A percentile compares a stretch with the other conserved stretches of the same genome.
Evolutionary conservation across 805 yeast species (phyloP).

Genomic region (Ogataea polymorpha): DNA sequence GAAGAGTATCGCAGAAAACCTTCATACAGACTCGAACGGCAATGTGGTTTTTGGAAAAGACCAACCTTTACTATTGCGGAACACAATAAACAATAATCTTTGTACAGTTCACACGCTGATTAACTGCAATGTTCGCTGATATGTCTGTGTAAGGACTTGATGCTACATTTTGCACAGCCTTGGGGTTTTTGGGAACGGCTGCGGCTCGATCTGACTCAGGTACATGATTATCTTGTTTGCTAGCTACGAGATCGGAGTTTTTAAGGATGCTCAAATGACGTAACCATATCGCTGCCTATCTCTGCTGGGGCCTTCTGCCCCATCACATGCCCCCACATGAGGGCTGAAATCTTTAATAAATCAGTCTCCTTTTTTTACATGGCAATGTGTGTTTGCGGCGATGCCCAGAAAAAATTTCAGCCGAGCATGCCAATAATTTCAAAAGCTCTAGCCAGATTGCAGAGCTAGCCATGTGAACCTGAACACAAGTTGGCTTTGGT

Average conservation of each 20-base stretch:
- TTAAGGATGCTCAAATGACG: no score
- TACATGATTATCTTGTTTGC: background rate
- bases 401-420: constrained; percentile 2
- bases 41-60: constrained; percentile 29
- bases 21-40: constrained; percentile 33
- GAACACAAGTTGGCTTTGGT: no score
- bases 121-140: constrained; percentile 9
- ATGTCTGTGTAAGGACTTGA: background rate
- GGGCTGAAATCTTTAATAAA: background rate
- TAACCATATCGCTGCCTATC: no score
- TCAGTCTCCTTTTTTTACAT: background rate
- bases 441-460: no score
- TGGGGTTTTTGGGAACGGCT: background rate
- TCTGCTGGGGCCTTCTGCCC: no score
- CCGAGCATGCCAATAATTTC: background rate
- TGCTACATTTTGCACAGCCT: constrained; percentile 3
- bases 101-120: constrained; percentile 17
- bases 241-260: no score
- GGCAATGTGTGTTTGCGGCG: constrained; percentile 14
- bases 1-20: constrained; percentile 30
- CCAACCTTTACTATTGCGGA: constrained; percentile 3
- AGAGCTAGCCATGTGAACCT: no score
- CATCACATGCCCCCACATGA: no score
- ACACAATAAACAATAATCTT: constrained; percentile 6
- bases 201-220: constrained; percentile 3